Percentiles rank a stretch among this genome's conserved stretches.
phyloP scores from a whole-genome alignment of 1,284 basidiomycete species.

The Austroboletus novae-zelandiae region DNA sequence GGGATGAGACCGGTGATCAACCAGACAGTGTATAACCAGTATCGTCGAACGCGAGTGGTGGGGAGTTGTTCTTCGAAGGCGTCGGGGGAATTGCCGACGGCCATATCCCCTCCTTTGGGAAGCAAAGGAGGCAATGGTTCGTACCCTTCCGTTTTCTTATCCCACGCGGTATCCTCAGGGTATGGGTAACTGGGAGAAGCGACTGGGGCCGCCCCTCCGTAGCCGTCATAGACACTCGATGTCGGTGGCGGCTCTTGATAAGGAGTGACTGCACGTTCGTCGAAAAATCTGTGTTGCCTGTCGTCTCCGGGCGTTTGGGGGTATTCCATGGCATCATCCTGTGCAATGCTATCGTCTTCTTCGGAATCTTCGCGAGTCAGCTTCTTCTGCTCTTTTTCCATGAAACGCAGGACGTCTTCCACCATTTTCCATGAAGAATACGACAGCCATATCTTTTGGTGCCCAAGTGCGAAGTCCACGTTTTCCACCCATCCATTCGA shows the following conservation, averaged over 20 bases:
- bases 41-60: constrained; percentile 67
- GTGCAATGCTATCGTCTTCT: constrained; percentile 53
- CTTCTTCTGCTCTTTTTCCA: constrained; percentile 65
- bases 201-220: constrained; percentile 46
- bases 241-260: constrained; percentile 32
- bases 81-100: constrained; percentile 59
- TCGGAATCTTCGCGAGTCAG: constrained; percentile 42
- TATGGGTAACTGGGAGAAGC: constrained; percentile 27
- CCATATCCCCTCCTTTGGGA: constrained; percentile 47
- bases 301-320: constrained; percentile 44
- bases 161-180: constrained; percentile 45
- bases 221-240: constrained; percentile 50
- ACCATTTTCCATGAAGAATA: constrained; percentile 83
- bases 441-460: constrained; percentile 70
- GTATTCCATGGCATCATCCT: constrained; percentile 63
- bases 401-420: constrained; percentile 73
- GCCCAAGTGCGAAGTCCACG: constrained; percentile 69
- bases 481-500: constrained; percentile 77
- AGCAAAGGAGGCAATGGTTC: constrained; percentile 29
- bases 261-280: constrained; percentile 31
- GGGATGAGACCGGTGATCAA: constrained; percentile 84
- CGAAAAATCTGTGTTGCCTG: constrained; percentile 35
- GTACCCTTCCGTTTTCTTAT: constrained; percentile 45
- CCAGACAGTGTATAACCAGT: constrained; percentile 75
- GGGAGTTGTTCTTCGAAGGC: constrained; percentile 80